Conservation (phyloP, 106 monocot genomes). For the Acorus calamus region DNA sequence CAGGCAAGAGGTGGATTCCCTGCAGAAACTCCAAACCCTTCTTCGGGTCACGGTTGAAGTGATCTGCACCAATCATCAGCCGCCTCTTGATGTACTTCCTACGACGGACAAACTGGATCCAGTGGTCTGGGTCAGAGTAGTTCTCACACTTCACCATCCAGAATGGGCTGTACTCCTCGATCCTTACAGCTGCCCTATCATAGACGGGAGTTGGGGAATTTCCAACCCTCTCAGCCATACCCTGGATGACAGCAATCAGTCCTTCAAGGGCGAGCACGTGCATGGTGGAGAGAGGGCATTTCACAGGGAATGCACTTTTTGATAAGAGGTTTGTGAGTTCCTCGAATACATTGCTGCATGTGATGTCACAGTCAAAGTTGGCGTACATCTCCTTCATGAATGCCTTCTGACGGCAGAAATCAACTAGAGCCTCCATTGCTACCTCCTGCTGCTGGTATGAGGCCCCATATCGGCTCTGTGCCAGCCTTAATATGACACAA, state of each 20-base stretch:
- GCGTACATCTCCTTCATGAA: slow-evolving; percentile 89
- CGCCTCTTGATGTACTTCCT: slow-evolving; percentile 55
- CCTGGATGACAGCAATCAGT: slow-evolving; percentile 57
- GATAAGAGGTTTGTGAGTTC: slow-evolving; percentile 67
- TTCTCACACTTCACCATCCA: slow-evolving; percentile 56
- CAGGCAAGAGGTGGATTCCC: slow-evolving; percentile 63
- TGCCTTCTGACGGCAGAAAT: slow-evolving; percentile 68
- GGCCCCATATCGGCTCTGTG: slow-evolving; percentile 64
- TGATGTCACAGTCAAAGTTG: slow-evolving; percentile 79
- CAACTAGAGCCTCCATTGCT: slow-evolving; percentile 84
- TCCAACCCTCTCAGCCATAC: slow-evolving; percentile 49
- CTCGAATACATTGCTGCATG: slow-evolving; percentile 72
- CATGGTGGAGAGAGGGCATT: slow-evolving; percentile 51
- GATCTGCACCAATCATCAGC: slow-evolving; percentile 55
- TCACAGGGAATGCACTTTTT: slow-evolving; percentile 65
- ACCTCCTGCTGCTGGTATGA: slow-evolving; percentile 93
- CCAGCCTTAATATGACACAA: slow-evolving; percentile 78
- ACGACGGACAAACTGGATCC: slow-evolving; percentile 52
- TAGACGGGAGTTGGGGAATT: slow-evolving; percentile 23
- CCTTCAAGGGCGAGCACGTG: slow-evolving; percentile 72
- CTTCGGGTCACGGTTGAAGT: slow-evolving; percentile 65
- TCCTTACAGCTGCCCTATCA: slow-evolving; percentile 19
- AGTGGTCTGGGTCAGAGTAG: slow-evolving; percentile 48
- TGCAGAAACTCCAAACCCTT: slow-evolving; percentile 74
- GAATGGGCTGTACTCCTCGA: slow-evolving; percentile 53